phyloP scores from a whole-genome alignment of 495 filamentous ascomycete genomes.

The Schizothecium vesticola region DNA sequence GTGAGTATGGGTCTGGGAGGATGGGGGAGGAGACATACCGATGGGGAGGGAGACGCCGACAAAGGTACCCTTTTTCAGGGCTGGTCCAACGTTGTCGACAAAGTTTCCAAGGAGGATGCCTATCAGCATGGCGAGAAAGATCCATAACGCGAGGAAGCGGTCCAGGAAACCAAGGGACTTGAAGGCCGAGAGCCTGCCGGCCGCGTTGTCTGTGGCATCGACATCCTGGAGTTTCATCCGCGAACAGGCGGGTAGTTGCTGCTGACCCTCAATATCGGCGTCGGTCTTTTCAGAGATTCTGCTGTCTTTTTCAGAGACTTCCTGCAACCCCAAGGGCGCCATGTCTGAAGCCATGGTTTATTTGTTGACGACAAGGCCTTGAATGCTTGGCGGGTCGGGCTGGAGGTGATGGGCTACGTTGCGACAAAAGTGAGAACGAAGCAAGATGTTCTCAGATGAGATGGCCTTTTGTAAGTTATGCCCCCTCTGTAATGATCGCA shows the following conservation, averaged over 20 bases:
- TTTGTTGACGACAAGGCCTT: background rate
- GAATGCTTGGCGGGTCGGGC: too few species aligned
- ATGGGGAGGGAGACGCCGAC: conserved; percentile 72
- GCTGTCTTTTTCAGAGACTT: background rate
- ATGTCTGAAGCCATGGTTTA: background rate
- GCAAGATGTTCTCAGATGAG: background rate
- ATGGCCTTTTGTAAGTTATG: background rate
- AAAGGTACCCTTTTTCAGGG: conserved; percentile 67
- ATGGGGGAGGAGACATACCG: conserved; percentile 40
- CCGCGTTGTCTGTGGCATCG: background rate
- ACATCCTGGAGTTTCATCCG: background rate
- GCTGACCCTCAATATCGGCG: background rate
- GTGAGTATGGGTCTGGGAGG: background rate
- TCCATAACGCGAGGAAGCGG: conserved; percentile 77
- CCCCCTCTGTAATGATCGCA: background rate
- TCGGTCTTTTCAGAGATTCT: background rate
- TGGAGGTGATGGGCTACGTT: too few species aligned
- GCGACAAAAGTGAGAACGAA: background rate
- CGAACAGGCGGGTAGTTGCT: background rate
- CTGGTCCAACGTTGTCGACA: conserved; percentile 54
- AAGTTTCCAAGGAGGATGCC: conserved; percentile 80
- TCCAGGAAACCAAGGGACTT: conserved; percentile 62
- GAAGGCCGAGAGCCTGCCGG: conserved; percentile 34
- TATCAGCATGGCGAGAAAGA: conserved; percentile 75
- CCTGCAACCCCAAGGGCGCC: background rate